Base-by-base conservation (phyloP, 371 early-diverging fungal genomes). In the Phascolomyces articulosus region DNA sequence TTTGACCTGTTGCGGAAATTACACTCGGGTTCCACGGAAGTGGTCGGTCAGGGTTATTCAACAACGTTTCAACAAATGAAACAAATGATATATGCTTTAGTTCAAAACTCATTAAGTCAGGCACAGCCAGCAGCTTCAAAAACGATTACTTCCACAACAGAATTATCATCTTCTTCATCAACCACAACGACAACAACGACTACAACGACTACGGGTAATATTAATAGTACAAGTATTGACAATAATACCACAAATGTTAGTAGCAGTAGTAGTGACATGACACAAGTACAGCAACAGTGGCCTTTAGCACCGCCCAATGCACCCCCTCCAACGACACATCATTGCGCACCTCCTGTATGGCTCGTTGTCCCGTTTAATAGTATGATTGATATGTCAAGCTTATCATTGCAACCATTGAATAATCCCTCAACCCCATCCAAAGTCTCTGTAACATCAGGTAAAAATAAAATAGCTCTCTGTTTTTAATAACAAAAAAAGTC, bases 51-150 rank as follows among this genome's bases (percentile, higher is more conserved):
- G 0, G 53, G 54, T 10, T 66, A 65, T 16, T 27, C 58, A n/a
- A 69, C 70, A 2, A 74, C 74, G 13, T 79, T 65, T 41, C 64
- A 66, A 58, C 63, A 76, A 21, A 51, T 76, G 48, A 71, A 68
- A 20, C 40, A 70, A 3, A 58, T 71, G 10, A 68, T 75, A 21
- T 59, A 68, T 11, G 66, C 72, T 62, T 66, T 79, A 28, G 34
- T 54, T 60, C 68, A 60, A 8, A 44, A 48, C 21, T 44, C 65
- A 8, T 41, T 58, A 54, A 49, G 44, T 34, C 59, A 59, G 18
- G 48, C 26, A 10, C 58, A 58, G 7, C 23, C 8, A 51, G 20
- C 38, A 38, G 38, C 38, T n/a, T n/a, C n/a, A n/a, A n/a, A n/a
- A n/a, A n/a, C n/a, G n/a, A n/a, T n/a, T n/a, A n/a, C n/a, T n/a